Base-by-base conservation (phyloP, 2,329 filamentous ascomycete genomes). In the Gyromitra esculenta region DNA sequence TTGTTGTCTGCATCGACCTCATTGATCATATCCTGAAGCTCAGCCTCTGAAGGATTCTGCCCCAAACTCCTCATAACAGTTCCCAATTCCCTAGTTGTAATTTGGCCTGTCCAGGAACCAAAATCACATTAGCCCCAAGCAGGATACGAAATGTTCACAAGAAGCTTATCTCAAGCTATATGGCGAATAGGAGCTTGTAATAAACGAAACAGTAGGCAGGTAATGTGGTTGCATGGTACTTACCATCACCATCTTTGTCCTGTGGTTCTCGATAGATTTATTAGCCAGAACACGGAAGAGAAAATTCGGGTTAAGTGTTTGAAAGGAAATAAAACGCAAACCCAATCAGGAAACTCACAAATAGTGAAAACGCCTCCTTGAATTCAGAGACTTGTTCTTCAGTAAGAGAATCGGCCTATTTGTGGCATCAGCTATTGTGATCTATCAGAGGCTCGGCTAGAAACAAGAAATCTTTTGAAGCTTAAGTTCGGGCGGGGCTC, bases 371-470 rank as follows among this genome's bases (percentile, higher is more conserved):
- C 72, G 96, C 96, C 88, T 99, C 96, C 92, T 98, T 99, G 89
- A 98, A 99, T 88, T 99, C 96, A 85, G 96, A 98, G 85, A 99
- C 96, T 90, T 99, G 96, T 88, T 99, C 96, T 89, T 99, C 96
- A 82, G 96, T 98, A 84, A 99, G 91, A 85, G 95, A 95, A 85
- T 99, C 96, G 85, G 78, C 78, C 78, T 81, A 31, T 68, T 74
- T 52, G 31, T 67, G 15, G 25, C 6, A 45, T 75, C 15, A 69
- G 57, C 56, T 69, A 31, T 45, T 41, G 56, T 6, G 43, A 9
- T 68, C 11, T n/a, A 56, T 41, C 21, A 60, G 68, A 59, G 45
- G 25, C 25, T 56, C 56, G 50, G 35, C 25, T n/a, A n/a, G 57
- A 43, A 64, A 31, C 52, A 64, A 48, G 50, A 25, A 45, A 31